Percentiles rank a stretch among this genome's conserved stretches.
Evolutionary conservation across 768 basidiomycete species (phyloP).

Genomic region (Galerina marginata): DNA sequence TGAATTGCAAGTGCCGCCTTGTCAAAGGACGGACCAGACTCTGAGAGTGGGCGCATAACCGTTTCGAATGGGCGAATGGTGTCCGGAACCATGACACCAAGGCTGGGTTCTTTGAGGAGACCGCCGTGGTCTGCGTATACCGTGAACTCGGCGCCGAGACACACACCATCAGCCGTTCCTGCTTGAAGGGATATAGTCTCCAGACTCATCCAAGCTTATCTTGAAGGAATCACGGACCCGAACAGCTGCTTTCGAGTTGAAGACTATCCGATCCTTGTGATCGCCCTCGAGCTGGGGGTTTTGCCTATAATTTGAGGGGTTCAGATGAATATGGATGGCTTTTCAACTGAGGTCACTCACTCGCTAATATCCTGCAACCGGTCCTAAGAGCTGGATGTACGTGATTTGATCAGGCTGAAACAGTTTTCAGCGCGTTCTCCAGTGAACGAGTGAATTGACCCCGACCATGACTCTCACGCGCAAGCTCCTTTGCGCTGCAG

Average conservation of each 20-base stretch:
- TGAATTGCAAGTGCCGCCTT: neutral
- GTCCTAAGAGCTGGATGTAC: neutral
- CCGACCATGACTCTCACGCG: neutral
- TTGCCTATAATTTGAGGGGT: neutral
- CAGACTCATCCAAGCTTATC: neutral
- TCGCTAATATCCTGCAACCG: neutral
- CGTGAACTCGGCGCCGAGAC: slow-evolving; percentile 16
- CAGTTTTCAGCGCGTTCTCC: neutral
- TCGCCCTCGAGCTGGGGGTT: slow-evolving; percentile 8
- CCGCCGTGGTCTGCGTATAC: slow-evolving; percentile 10
- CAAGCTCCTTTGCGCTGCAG: neutral
- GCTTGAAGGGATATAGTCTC: slow-evolving; percentile 15
- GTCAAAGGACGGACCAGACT: neutral
- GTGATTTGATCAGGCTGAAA: slow-evolving; percentile 2
- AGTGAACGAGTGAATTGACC: neutral
- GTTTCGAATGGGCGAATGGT: neutral
- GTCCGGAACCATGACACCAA: neutral
- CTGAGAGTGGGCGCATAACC: neutral
- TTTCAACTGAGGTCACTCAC: neutral
- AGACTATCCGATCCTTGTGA: slow-evolving; percentile 3
- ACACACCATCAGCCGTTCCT: slow-evolving; percentile 20
- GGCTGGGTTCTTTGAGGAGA: neutral
- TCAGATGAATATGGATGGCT: no score
- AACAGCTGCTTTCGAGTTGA: neutral
- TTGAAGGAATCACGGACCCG: neutral